Conservation (phyloP, 257 asterid species). For the Anisodus acutangulus region DNA sequence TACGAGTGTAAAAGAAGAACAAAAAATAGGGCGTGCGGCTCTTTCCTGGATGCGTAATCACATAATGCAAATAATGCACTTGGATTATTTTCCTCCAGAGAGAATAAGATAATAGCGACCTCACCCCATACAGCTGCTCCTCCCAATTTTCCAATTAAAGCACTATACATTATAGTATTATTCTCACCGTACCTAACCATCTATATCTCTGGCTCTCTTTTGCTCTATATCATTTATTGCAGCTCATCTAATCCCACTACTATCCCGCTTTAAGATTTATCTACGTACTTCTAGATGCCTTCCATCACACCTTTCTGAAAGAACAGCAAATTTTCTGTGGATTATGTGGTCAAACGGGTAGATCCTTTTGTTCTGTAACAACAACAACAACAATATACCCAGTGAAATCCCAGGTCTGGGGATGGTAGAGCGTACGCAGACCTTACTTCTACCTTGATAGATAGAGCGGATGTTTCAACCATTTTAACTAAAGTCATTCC, state of each 20-base stretch:
- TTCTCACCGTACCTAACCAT: constrained; percentile 8
- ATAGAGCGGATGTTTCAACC: no score
- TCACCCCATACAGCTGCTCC: neutral
- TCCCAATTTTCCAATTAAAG: constrained; percentile 10
- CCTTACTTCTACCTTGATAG: no score
- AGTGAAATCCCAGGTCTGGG: no score
- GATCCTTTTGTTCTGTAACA: neutral
- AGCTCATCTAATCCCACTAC: neutral
- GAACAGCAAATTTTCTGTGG: neutral
- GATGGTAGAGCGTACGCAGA: no score
- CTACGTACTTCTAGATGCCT: neutral
- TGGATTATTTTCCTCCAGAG: neutral
- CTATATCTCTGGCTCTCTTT: neutral
- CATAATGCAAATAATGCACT: neutral
- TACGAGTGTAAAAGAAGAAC: neutral
- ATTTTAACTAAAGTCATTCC: no score
- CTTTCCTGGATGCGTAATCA: neutral
- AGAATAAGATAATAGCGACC: neutral
- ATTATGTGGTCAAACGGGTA: neutral
- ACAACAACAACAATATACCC: no score
- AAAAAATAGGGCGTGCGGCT: neutral
- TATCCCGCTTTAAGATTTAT: neutral
- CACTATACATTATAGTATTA: neutral
- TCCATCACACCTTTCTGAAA: neutral
- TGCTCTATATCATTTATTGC: neutral